Percentiles rank a stretch among this genome's conserved stretches.
These are phyloP conservation scores for Chytriomyces sp. DNA, from an alignment of 192 early-diverging fungal species.

Conservation along the genomic window DNA sequence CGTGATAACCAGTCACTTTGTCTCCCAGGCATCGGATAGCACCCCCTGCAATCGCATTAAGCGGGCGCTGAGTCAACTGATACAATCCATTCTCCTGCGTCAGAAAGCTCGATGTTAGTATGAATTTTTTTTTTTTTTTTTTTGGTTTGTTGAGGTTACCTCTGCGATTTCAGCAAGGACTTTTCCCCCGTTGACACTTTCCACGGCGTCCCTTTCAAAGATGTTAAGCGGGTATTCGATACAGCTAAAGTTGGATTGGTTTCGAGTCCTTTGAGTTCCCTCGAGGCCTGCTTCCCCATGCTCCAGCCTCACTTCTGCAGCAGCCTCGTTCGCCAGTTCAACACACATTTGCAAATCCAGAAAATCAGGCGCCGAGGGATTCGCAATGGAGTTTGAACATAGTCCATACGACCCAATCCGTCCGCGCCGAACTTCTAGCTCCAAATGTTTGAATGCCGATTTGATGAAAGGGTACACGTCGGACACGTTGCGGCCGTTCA, in stretches of 20 bases:
- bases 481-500: constrained; percentile 31
- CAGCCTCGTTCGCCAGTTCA: constrained; percentile 15
- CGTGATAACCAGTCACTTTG: constrained; percentile 38
- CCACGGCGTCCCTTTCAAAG: constrained; percentile 68
- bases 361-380: constrained; percentile 64
- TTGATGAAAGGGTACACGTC: constrained; percentile 65
- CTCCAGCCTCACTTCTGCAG: constrained; percentile 20
- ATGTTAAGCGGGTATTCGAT: constrained; percentile 77
- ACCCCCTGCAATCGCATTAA: constrained; percentile 66
- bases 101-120: neutral
- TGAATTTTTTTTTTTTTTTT: neutral
- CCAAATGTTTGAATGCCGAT: constrained; percentile 64
- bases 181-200: constrained; percentile 38
- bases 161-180: constrained; percentile 37
- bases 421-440: constrained; percentile 63
- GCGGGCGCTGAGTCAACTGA: constrained; percentile 72
- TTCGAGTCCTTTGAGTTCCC: no score
- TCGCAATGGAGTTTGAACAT: constrained; percentile 67
- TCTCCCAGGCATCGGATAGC: constrained; percentile 54
- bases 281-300: no score
- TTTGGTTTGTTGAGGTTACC: neutral
- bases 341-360: constrained; percentile 59
- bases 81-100: constrained; percentile 61
- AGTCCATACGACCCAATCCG: constrained; percentile 73
- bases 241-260: constrained; percentile 58